Evolutionary conservation across 1,284 basidiomycete genomes (phyloP).

Genomic region (Sporisorium sorghi): DNA sequence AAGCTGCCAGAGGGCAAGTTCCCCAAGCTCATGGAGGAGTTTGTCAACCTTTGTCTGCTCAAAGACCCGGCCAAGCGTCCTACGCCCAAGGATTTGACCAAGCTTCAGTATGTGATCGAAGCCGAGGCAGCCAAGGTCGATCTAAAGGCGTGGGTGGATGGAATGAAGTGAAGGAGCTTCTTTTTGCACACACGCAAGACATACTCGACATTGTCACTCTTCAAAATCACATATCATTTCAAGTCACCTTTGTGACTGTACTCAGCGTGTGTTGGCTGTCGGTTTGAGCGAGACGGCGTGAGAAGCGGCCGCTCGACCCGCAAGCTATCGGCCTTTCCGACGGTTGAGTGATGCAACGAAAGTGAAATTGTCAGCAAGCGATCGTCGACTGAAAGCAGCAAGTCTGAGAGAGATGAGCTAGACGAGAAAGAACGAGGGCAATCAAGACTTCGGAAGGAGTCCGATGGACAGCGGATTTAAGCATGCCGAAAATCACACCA

Average conservation of each 20-base stretch:
- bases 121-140: slow-evolving; percentile 49
- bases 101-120: slow-evolving; percentile 54
- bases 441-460: neutral
- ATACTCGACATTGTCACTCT: too few species aligned
- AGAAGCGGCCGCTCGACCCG: neutral
- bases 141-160: slow-evolving; percentile 56
- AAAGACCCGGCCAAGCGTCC: slow-evolving; percentile 63
- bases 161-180: slow-evolving; percentile 40
- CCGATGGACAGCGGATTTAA: neutral
- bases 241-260: neutral
- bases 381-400: neutral
- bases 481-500: slow-evolving; percentile 9
- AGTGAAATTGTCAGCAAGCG: neutral
- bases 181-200: too few species aligned
- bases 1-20: slow-evolving; percentile 59
- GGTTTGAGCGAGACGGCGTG: neutral
- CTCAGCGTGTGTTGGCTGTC: neutral
- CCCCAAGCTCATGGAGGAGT: slow-evolving; percentile 57
- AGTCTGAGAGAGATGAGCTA: too few species aligned
- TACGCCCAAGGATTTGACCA: slow-evolving; percentile 64
- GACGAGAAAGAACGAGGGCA: neutral
- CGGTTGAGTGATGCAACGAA: too few species aligned
- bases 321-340: neutral
- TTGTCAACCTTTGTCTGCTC: slow-evolving; percentile 62
- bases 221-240: too few species aligned